Evolutionary conservation across 2,329 filamentous ascomycete species (phyloP).

Genomic region (Alternaria sp.): DNA sequence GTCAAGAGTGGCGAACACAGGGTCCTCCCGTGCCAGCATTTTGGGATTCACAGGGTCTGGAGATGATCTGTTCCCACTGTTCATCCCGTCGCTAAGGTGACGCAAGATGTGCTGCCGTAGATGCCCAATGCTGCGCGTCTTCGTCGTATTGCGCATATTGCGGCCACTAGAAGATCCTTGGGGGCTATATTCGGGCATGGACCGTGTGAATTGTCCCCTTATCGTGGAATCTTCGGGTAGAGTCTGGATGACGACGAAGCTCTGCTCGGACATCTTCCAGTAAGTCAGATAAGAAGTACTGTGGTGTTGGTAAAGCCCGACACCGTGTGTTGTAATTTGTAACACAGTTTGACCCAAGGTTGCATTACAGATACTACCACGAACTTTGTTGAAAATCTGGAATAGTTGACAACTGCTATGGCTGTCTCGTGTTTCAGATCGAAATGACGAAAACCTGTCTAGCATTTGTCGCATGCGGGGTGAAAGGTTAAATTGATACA

Average conservation of each 20-base stretch:
- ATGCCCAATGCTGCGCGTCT: conserved; percentile 9
- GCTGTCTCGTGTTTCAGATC: not conserved
- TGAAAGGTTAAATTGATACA: not conserved
- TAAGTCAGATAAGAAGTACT: not conserved
- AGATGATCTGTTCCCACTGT: conserved; percentile 4
- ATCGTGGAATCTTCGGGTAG: not conserved
- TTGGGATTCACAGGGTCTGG: conserved; percentile 7
- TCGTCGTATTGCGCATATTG: conserved; percentile 2
- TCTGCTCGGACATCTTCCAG: not conserved
- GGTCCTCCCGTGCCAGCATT: not conserved
- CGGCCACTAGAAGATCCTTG: conserved; percentile 3
- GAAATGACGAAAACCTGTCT: not conserved
- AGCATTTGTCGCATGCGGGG: not conserved
- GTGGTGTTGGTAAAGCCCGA: not conserved
- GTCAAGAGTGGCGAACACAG: not conserved
- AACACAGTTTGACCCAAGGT: not conserved
- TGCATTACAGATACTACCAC: not conserved
- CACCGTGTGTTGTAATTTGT: not conserved
- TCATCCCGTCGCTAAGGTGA: conserved; percentile 5
- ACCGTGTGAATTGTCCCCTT: not conserved
- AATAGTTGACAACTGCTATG: not conserved
- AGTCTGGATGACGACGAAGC: not conserved
- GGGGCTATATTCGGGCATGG: not conserved
- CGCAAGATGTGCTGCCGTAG: conserved; percentile 6
- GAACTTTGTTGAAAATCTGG: not conserved